Evolutionary conservation across 2,329 filamentous ascomycete species (phyloP).

Genomic region (Fulvia fulva): DNA sequence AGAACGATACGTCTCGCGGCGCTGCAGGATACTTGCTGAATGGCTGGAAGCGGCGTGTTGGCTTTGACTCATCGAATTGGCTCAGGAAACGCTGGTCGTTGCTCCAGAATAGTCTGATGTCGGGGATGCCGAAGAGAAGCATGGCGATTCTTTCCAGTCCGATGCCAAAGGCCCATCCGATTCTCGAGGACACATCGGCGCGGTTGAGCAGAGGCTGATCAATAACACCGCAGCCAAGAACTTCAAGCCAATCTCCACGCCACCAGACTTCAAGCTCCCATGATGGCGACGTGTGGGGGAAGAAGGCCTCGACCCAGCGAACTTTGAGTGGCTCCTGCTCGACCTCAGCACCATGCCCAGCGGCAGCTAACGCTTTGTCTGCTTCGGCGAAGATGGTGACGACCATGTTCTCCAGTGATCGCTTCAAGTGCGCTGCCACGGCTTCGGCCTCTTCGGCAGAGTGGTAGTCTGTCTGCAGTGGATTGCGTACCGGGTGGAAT

Average conservation of each 20-base stretch:
- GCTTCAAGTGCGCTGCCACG: constrained; percentile 79
- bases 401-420: constrained; percentile 83
- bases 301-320: constrained; percentile 95
- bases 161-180: constrained; percentile 94
- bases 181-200: constrained; percentile 67
- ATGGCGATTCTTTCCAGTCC: constrained; percentile 95
- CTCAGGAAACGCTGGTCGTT: constrained; percentile 76
- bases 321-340: constrained; percentile 71
- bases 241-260: constrained; percentile 91
- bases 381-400: constrained; percentile 82
- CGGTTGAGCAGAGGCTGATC: constrained; percentile 76
- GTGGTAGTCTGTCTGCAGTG: constrained; percentile 70
- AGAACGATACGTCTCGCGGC: constrained; percentile 91
- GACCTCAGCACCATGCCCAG: constrained; percentile 29
- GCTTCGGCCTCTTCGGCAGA: constrained; percentile 73
- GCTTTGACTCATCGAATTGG: constrained; percentile 62
- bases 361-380: constrained; percentile 57
- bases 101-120: constrained; percentile 97
- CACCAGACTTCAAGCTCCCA: constrained; percentile 97
- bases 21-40: constrained; percentile 91
- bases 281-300: constrained; percentile 91
- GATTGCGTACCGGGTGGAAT: constrained; percentile 73
- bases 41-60: constrained; percentile 66
- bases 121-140: constrained; percentile 92
- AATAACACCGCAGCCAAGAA: constrained; percentile 87